Conservation (phyloP, 495 filamentous ascomycete genomes). For the Astrocystis sublimbata region DNA sequence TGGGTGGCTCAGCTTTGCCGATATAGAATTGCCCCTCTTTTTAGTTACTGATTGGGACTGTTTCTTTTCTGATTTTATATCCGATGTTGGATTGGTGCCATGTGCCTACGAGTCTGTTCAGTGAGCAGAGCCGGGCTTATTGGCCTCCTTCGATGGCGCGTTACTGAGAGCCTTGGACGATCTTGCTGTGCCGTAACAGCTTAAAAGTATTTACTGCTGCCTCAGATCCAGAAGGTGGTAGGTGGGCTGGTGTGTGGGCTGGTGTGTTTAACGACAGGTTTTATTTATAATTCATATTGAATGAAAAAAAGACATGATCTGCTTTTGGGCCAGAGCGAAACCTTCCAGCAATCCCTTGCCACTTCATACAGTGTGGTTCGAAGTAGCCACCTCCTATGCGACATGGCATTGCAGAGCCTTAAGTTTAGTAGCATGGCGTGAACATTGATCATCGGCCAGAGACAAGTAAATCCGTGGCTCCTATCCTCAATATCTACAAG, state of each 20-base stretch:
- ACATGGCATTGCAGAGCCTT: too few relatives aligned
- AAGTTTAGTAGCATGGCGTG: too few relatives aligned
- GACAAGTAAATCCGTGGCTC: too few relatives aligned
- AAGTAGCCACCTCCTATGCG: too few relatives aligned
- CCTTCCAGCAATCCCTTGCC: too few relatives aligned
- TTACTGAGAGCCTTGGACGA: neutral
- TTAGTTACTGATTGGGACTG: neutral
- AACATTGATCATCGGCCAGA: too few relatives aligned
- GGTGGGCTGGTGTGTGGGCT: too few relatives aligned
- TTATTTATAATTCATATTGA: neutral
- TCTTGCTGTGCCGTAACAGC: neutral
- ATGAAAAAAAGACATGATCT: neutral
- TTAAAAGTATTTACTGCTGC: neutral
- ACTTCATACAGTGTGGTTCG: too few relatives aligned
- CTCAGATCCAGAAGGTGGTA: neutral
- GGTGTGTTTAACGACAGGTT: neutral
- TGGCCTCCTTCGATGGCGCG: neutral
- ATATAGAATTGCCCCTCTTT: conserved; percentile 16
- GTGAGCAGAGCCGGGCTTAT: neutral
- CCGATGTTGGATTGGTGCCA: neutral
- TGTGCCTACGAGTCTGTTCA: neutral
- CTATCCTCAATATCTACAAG: too few relatives aligned
- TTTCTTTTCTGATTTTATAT: conserved; percentile 1
- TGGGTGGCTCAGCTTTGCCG: conserved; percentile 8
- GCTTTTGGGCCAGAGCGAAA: neutral